phyloP scores from a whole-genome alignment of 352 stramenopile genomes.

The Globisporangium lucens region DNA sequence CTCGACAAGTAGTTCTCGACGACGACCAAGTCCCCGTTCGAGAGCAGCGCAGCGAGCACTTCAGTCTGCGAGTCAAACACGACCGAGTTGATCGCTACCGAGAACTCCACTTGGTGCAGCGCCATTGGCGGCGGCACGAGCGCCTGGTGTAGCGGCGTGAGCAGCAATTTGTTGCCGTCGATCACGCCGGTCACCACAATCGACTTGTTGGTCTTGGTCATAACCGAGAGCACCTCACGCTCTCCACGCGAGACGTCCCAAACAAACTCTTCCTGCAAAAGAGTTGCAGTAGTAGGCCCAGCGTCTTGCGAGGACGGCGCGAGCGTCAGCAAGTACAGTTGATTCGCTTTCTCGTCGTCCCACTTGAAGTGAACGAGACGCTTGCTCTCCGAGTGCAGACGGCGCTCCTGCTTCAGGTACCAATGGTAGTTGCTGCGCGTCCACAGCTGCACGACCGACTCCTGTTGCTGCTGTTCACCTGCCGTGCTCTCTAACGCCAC shows the following conservation, averaged over 20 bases:
- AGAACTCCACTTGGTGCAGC: constrained; percentile 38
- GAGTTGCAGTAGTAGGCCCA: constrained; percentile 22
- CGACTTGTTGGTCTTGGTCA: constrained; percentile 16
- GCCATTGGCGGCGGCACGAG: constrained; percentile 69
- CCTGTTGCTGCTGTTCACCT: background rate
- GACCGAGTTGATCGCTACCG: constrained; percentile 45
- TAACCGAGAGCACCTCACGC: constrained; percentile 11
- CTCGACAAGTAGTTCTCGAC: constrained; percentile 41
- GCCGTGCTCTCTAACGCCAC: constrained; percentile 34
- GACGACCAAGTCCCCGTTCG: constrained; percentile 38
- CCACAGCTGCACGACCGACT: constrained; percentile 61
- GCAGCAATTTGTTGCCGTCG: constrained; percentile 50
- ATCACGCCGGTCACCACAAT: constrained; percentile 53
- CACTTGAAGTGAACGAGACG: constrained; percentile 38
- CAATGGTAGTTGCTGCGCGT: constrained; percentile 82
- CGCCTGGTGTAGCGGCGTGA: constrained; percentile 66
- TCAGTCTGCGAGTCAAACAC: constrained; percentile 49
- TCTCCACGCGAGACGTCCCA: constrained; percentile 36
- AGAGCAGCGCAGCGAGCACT: constrained; percentile 34
- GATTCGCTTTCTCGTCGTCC: constrained; percentile 48
- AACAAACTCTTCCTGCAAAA: constrained; percentile 52
- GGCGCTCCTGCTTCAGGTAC: constrained; percentile 75
- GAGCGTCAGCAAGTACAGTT: constrained; percentile 35
- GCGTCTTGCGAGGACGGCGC: background rate
- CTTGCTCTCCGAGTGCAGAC: constrained; percentile 18